Evolutionary conservation across 1,284 basidiomycete genomes (phyloP).

Genomic region (Inonotus obliquus): DNA sequence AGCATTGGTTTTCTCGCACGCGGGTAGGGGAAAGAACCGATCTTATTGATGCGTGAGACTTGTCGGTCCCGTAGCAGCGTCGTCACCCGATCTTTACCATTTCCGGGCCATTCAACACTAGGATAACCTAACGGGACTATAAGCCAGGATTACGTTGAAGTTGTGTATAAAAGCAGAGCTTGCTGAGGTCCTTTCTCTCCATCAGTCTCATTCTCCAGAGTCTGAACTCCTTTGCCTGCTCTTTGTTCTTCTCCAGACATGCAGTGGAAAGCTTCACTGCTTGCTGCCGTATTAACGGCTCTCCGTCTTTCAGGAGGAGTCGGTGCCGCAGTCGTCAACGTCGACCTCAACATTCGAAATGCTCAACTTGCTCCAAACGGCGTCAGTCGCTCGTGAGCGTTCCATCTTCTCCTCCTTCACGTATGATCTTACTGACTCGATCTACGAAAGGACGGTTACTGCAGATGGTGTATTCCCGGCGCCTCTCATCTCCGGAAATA

Average conservation of each 20-base stretch:
- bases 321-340: slow-evolving; percentile 11
- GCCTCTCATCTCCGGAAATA: slow-evolving; percentile 21
- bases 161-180: background rate
- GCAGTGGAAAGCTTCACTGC: background rate
- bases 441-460: slow-evolving; percentile 13
- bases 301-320: background rate
- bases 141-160: too few species aligned
- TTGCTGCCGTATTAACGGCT: background rate
- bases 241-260: background rate
- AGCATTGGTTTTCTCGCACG: background rate
- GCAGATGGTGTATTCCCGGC: slow-evolving; percentile 23
- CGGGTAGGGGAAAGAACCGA: background rate
- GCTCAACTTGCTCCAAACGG: slow-evolving; percentile 27
- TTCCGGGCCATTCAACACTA: background rate
- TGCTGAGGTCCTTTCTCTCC: background rate
- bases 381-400: slow-evolving; percentile 26
- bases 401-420: background rate
- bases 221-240: background rate
- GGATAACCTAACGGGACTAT: too few species aligned
- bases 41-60: background rate
- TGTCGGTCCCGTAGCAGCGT: background rate
- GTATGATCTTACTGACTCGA: background rate
- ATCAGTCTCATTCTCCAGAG: background rate
- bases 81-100: background rate
- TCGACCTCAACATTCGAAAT: slow-evolving; percentile 19